Evolutionary conservation across 2,329 filamentous ascomycete species (phyloP), one percentile per base, ranked within the genome.

Genomic region (Phialophora chinensis): DNA sequence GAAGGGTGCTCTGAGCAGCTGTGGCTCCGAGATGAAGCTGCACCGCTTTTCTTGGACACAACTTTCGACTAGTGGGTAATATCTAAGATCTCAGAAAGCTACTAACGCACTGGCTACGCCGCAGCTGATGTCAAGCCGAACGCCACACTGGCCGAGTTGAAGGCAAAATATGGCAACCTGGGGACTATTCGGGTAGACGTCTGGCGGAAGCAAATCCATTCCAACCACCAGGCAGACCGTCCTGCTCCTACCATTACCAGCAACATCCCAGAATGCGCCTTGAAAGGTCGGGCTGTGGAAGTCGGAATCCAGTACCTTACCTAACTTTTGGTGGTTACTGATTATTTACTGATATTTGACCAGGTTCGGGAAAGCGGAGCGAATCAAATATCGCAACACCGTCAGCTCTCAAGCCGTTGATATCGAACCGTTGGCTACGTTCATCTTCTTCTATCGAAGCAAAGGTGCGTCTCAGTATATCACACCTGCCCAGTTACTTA

Each of bases 361-460:
- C 1, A 44, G 38, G 2, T 44, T 44, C 17, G n/a, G 38, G 17
- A 20, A 44, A 8, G 38, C 38, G 17, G 6, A 44, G 38, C 38
- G 17, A 44, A 44, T 3, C 38, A 8, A 0, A 44, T 2, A 44
- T n/a, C 14, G 6, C 5, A 7, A 44, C 0, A 0, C 8, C 38
- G 8, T 8, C 17, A 3, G 7, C 0, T 8, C 38, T n/a, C 35
- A 62, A 1, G 23, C 8, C 8, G 3, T 73, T 17, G 20, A 66
- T 20, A 31, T 66, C 0, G n/a, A 33, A 1, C 74, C 74, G 0
- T 61, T 74, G 31, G 72, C 71, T 10, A 66, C 52, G 1, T 75
- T 75, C 63, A 69, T 65, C 20, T 75, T 77, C 66, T 71, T 68
- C 25, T 77, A 77, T 63, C 67, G 74, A 10, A 73, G 72, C 6